These are phyloP conservation scores for Kuraishia cidri DNA, from an alignment of 805 yeast species.

Conservation along the genomic window DNA sequence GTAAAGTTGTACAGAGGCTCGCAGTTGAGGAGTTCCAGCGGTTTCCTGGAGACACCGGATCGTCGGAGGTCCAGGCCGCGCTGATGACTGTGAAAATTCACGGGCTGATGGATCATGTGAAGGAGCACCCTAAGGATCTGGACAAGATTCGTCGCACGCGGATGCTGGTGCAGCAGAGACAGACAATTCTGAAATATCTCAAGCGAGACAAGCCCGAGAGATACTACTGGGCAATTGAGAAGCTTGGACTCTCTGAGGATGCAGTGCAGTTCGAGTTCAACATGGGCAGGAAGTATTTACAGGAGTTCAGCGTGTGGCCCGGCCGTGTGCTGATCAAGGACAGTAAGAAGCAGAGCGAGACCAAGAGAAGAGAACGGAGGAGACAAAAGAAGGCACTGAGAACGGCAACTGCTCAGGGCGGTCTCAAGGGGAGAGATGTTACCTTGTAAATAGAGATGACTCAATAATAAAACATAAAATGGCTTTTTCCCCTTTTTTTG, in stretches of 20 bases:
- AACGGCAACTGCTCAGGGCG: slow-evolving; percentile 13
- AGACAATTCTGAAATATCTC: slow-evolving; percentile 71
- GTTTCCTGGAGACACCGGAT: slow-evolving; percentile 86
- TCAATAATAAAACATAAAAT: background rate
- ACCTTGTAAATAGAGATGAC: slow-evolving; percentile 4
- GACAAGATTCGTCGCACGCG: slow-evolving; percentile 63
- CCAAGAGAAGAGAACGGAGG: slow-evolving; percentile 35
- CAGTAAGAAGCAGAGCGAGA: slow-evolving; percentile 37
- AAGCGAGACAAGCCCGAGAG: slow-evolving; percentile 73
- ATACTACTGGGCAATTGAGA: slow-evolving; percentile 80
- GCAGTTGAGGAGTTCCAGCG: slow-evolving; percentile 80
- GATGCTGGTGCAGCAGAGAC: slow-evolving; percentile 85
- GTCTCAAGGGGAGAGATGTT: too few relatives aligned
- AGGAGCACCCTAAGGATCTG: slow-evolving; percentile 64
- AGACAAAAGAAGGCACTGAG: slow-evolving; percentile 30
- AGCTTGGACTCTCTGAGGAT: slow-evolving; percentile 80
- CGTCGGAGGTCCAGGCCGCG: slow-evolving; percentile 95
- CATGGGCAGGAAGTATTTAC: slow-evolving; percentile 70
- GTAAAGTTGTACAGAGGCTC: slow-evolving; percentile 46
- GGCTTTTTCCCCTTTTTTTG: too few relatives aligned
- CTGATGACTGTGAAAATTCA: slow-evolving; percentile 75
- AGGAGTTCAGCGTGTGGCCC: slow-evolving; percentile 72
- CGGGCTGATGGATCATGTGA: slow-evolving; percentile 65
- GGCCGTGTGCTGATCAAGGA: slow-evolving; percentile 57
- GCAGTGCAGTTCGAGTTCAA: slow-evolving; percentile 73